Evolutionary conservation across 2,329 filamentous ascomycete genomes (phyloP).

Genomic region (Colletotrichum gigasporum): DNA sequence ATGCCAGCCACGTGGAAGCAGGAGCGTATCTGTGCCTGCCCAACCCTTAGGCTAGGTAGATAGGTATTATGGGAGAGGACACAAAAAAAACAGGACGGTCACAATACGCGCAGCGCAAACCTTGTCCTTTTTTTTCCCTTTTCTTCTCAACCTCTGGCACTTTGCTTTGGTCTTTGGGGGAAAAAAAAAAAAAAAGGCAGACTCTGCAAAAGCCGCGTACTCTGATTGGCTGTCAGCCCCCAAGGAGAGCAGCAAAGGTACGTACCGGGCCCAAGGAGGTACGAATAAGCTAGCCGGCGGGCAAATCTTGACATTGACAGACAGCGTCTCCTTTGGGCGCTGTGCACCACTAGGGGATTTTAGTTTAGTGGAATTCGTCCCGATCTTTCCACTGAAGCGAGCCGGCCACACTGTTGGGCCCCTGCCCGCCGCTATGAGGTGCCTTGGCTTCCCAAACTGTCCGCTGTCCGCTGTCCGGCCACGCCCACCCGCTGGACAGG

Average conservation of each 20-base stretch:
- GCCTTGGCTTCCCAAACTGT: neutral
- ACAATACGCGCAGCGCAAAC: too few species aligned
- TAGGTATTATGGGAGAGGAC: neutral
- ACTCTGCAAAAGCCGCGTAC: neutral
- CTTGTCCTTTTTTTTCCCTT: too few species aligned
- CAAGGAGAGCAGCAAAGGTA: neutral
- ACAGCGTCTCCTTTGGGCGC: constrained; percentile 17
- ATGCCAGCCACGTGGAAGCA: constrained; percentile 13
- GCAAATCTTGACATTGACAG: constrained; percentile 19
- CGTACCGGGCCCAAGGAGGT: neutral
- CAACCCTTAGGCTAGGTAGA: too few species aligned
- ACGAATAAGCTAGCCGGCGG: neutral
- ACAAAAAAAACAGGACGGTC: neutral
- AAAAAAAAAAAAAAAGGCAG: neutral
- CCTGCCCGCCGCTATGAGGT: neutral
- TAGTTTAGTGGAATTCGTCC: constrained; percentile 20
- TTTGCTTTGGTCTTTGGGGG: neutral
- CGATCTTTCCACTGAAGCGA: constrained; percentile 20
- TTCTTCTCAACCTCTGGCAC: too few species aligned
- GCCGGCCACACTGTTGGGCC: neutral
- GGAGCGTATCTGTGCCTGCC: too few species aligned
- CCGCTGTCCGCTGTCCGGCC: neutral
- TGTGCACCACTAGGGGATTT: constrained; percentile 22
- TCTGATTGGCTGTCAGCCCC: neutral
- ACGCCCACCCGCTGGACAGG: too few species aligned